Base-by-base conservation (phyloP, 2,329 filamentous ascomycete species). In the Pseudogymnoascus sp. region DNA sequence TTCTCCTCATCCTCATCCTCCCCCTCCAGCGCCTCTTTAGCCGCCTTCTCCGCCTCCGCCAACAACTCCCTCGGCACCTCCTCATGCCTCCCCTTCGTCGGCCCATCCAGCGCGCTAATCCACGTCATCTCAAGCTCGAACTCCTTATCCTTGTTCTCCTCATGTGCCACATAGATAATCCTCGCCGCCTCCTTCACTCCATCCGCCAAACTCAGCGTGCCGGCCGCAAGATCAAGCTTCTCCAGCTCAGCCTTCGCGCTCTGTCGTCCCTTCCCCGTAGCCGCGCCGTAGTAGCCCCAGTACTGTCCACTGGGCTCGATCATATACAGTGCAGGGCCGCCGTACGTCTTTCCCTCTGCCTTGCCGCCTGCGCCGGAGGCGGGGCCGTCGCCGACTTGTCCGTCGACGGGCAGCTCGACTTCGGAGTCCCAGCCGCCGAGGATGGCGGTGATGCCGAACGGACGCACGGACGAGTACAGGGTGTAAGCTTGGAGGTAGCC, bases 71-170 rank as follows among this genome's bases (percentile, higher is more conserved):
- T 93, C 64, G 95, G 95, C 64, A 99, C 95, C 78, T 96, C 91
- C 77, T 93, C 84, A 75, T 99, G 95, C 71, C 88, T 86, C 67
- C 95, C 95, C 80, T 96, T 93, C 67, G 93, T 97, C 36, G 93
- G 92, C 4, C 93, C 93, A 68, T 90, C 85, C 59, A 87, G 78
- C 62, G 83, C 85, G 77, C 92, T 97, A 76, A 97, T 90, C 95
- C 95, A 99, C 65, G 91, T 96, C 92, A 99, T 96, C 81, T 99
- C 95, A 65, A 99, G 82, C 85, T 99, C 95, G 73, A 97, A 99
- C 69, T 97, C 95, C 83, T 99, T 99, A 79, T 97, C 95, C 81
- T 97, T 97, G 83, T 93, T 97, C 77, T 99, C 95, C 77, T 97
- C 95, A 75, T 99, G 95, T 60, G 93, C 93, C 65, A 96, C 86